These are phyloP conservation scores for Ceratocystis alfenasii DNA, from an alignment of 2,329 filamentous ascomycete species.

Conservation along the genomic window DNA sequence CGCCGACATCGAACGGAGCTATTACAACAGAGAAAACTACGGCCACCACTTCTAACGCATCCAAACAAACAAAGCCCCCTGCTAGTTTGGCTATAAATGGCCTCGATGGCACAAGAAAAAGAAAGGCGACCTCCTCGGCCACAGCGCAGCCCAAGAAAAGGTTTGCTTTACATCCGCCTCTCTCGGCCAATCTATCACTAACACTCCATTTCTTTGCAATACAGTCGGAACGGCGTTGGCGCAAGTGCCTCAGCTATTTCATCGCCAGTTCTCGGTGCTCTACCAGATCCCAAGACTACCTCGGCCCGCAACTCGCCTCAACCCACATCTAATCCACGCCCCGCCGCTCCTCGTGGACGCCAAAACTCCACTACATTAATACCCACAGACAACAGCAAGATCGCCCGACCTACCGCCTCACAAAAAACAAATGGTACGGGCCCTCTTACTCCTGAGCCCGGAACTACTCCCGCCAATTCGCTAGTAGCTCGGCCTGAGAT, in stretches of 20 bases:
- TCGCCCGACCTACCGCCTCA: constrained; percentile 48
- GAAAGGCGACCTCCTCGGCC: constrained; percentile 50
- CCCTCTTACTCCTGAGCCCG: constrained; percentile 31
- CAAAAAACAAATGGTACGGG: constrained; percentile 47
- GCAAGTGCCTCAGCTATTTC: constrained; percentile 60
- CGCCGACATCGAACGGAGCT: constrained; percentile 10
- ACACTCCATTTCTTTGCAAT: constrained; percentile 16
- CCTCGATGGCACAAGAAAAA: constrained; percentile 59
- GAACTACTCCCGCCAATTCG: constrained; percentile 28
- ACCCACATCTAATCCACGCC: constrained; percentile 39
- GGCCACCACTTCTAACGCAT: constrained; percentile 33
- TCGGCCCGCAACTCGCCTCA: constrained; percentile 24
- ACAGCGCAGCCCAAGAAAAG: constrained; percentile 70
- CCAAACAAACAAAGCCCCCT: constrained; percentile 43
- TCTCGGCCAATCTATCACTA: neutral
- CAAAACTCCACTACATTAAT: constrained; percentile 60
- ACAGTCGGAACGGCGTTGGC: constrained; percentile 31
- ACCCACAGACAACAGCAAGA: constrained; percentile 38
- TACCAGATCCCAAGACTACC: constrained; percentile 46
- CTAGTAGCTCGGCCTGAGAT: constrained; percentile 25
- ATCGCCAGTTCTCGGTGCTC: constrained; percentile 60
- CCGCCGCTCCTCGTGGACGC: constrained; percentile 57
- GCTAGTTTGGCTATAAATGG: constrained; percentile 58
- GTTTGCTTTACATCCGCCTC: constrained; percentile 35
- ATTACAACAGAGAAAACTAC: constrained; percentile 31